Percentiles rank a stretch among this genome's conserved stretches.
Evolutionary conservation across 176 grass and related monocot species (phyloP).

Genomic region (Poa pratensis): DNA sequence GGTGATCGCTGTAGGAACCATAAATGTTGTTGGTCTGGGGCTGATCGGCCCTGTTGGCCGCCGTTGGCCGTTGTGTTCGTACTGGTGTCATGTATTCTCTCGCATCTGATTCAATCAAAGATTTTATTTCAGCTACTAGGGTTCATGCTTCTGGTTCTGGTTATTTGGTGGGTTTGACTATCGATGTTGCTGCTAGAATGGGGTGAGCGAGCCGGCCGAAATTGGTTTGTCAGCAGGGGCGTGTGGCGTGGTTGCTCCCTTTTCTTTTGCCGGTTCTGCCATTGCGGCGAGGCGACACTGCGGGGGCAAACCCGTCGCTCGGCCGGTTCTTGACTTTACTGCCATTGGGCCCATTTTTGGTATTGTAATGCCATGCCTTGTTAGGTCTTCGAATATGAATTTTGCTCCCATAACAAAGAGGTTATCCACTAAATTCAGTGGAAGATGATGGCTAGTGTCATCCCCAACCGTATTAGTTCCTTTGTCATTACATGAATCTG

Average conservation of each 20-base stretch:
- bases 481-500: slow-evolving; percentile 58
- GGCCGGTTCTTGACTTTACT: slow-evolving; percentile 33
- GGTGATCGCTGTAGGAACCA: neutral
- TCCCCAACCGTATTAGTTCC: slow-evolving; percentile 50
- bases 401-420: slow-evolving; percentile 32
- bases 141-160: no score
- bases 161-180: no score
- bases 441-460: slow-evolving; percentile 40
- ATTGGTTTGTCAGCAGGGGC: no score
- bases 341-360: slow-evolving; percentile 42
- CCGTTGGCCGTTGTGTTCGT: slow-evolving; percentile 37
- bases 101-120: slow-evolving; percentile 34
- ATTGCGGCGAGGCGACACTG: no score
- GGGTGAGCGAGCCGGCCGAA: no score
- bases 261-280: no score
- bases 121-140: neutral
- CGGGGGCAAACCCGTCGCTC: no score
- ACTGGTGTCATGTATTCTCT: slow-evolving; percentile 26
- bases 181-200: no score
- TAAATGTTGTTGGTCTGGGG: slow-evolving; percentile 28
- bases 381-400: slow-evolving; percentile 48
- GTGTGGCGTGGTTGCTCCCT: no score
- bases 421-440: slow-evolving; percentile 30
- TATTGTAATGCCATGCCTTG: slow-evolving; percentile 52
- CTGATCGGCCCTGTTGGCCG: neutral